Evolutionary conservation across 306 rosid genomes (phyloP), one percentile per base, ranked within the genome.

Genomic region (Inga laurina): DNA sequence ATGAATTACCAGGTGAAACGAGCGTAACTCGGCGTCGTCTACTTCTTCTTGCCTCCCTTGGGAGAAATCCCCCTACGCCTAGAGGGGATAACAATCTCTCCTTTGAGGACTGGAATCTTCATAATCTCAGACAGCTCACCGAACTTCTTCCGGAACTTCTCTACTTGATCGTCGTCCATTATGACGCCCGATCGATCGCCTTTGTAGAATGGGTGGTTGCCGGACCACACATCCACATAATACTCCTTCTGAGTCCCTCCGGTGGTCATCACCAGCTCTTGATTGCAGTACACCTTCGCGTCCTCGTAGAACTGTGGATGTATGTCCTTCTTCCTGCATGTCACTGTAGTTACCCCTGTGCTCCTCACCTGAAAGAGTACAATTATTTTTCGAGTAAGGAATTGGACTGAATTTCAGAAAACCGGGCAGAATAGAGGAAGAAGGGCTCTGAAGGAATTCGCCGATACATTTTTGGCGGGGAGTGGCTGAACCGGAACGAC

Each of bases 231-330:
- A 32, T 95, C 98, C 43, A 95, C 98, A 8, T 87, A 86, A 72
- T 95, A 95, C 88, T 95, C 99, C 91, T 93, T 87, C 93, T 83
- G 91, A 72, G 98, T 93, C 76, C 98, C 98, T 66, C 98, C 98
- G 0, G 98, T 93, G 4, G 97, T 92, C 98, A 95, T 86, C 71
- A 93, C 97, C 72, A 91, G 89, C 66, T 93, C 97, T 0, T 92
- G 93, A 43, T 92, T 95, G 81, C 98, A 92, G 83, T 92, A 91
- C 70, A 95, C 98, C 88, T 95, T 93, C 2, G 98, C 91, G 10
- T 93, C 96, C 68, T 87, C 90, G 86, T 90, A 21, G 83, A 90
- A 95, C 69, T 92, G 24, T 7, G 97, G 98, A 88, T 93, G 98
- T 44, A 92, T 81, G 3, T 93, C 98, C 87, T 95, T 95, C 93